Evolutionary conservation across 495 filamentous ascomycete genomes (phyloP).

Genomic region (Trypethelium eluteriae): DNA sequence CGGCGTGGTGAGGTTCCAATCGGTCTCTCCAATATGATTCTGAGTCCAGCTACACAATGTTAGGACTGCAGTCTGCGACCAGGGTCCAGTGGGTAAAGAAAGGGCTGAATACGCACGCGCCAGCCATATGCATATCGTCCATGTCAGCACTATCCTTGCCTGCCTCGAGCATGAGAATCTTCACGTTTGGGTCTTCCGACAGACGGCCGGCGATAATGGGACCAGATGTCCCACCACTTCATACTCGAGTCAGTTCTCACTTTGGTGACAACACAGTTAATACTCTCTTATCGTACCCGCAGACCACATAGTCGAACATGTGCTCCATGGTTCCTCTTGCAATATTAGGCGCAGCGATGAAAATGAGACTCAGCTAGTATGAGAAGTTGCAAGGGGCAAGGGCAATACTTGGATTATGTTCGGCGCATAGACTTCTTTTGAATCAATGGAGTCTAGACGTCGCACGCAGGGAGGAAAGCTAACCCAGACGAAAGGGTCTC

Average conservation of each 20-base stretch:
- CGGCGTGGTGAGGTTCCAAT: constrained; percentile 27
- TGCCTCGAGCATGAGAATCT: constrained; percentile 45
- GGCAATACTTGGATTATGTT: not conserved
- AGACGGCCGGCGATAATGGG: constrained; percentile 46
- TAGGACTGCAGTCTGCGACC: not conserved
- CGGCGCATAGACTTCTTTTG: constrained; percentile 1
- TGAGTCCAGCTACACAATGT: constrained; percentile 15
- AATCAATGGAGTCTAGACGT: constrained; percentile 9
- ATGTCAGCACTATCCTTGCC: constrained; percentile 35
- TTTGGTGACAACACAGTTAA: not conserved
- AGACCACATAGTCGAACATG: constrained; percentile 16
- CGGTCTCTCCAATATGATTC: constrained; percentile 19
- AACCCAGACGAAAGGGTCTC: constrained; percentile 6
- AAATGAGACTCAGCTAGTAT: not conserved
- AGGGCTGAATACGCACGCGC: constrained; percentile 18
- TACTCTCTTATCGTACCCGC: constrained; percentile 13
- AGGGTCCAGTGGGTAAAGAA: constrained; percentile 5
- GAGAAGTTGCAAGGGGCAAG: constrained; percentile 2
- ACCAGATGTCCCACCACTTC: constrained; percentile 40
- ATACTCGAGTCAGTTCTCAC: constrained; percentile 17
- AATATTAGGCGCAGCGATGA: not conserved
- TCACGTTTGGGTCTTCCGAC: constrained; percentile 40
- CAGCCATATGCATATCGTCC: constrained; percentile 25
- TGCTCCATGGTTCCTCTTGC: constrained; percentile 7
- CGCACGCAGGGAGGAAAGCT: not conserved